phyloP scores from a whole-genome alignment of 805 yeast genomes.

The Yarrowia divulgata region DNA sequence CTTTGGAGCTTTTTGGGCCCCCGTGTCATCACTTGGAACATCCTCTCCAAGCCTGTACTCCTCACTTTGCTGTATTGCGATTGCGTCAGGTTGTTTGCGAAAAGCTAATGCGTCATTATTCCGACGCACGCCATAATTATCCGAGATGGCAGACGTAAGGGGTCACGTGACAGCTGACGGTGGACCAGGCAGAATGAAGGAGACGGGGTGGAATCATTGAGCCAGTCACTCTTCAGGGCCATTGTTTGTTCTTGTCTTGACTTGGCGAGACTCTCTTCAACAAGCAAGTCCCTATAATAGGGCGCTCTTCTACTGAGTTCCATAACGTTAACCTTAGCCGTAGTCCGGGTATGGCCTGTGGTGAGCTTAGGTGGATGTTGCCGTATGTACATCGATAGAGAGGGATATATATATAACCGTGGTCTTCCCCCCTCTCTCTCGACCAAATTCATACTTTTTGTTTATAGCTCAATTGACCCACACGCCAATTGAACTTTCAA shows the following conservation, averaged over 20 bases:
- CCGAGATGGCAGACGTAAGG: background rate
- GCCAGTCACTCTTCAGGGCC: no score
- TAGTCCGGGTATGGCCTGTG: background rate
- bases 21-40: no score
- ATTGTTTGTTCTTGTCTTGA: no score
- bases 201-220: no score
- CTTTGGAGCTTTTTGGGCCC: no score
- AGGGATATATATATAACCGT: slow-evolving; percentile 13
- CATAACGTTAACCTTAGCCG: slow-evolving; percentile 33
- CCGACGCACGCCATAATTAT: slow-evolving; percentile 6
- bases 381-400: background rate
- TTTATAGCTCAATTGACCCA: slow-evolving; percentile 15
- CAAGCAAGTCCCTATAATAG: no score
- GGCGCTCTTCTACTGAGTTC: slow-evolving; percentile 18
- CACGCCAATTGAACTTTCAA: slow-evolving; percentile 10
- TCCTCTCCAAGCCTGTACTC: background rate
- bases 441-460: background rate
- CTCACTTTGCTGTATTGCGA: background rate
- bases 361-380: background rate
- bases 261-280: no score
- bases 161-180: background rate
- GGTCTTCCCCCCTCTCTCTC: background rate
- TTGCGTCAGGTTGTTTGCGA: slow-evolving; percentile 26
- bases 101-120: slow-evolving; percentile 30
- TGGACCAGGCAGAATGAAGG: no score